Percentiles rank a stretch among this genome's conserved stretches.
These are phyloP conservation scores for Thielaviopsis euricoi DNA, from an alignment of 2,329 filamentous ascomycete species.

Conservation along the genomic window DNA sequence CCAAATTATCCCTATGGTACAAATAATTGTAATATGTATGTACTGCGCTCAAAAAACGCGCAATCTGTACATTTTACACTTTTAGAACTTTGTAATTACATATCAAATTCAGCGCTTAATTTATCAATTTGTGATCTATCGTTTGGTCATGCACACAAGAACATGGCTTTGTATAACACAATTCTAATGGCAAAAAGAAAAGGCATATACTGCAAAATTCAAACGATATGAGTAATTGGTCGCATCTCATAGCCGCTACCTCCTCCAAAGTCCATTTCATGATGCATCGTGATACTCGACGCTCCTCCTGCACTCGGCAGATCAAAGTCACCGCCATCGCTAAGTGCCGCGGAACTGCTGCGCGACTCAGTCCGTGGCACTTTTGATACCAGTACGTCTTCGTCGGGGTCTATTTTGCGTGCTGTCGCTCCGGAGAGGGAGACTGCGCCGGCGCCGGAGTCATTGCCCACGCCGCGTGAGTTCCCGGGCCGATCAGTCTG, in stretches of 20 bases:
- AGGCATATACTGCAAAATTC: neutral
- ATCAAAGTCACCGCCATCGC: neutral
- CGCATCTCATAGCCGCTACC: neutral
- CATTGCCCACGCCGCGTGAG: neutral
- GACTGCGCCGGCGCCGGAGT: neutral
- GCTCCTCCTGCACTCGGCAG: neutral
- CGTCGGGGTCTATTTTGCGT: neutral
- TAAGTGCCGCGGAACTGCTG: neutral
- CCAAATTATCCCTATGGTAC: too few relatives aligned
- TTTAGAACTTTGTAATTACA: too few relatives aligned
- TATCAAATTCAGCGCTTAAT: too few relatives aligned
- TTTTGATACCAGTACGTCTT: conserved; percentile 7
- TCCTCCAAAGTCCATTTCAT: neutral
- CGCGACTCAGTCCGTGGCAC: neutral
- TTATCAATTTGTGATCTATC: too few relatives aligned
- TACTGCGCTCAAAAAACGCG: too few relatives aligned
- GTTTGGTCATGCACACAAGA: too few relatives aligned
- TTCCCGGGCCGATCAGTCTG: neutral
- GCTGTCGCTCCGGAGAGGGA: neutral
- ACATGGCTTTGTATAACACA: too few relatives aligned
- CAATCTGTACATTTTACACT: too few relatives aligned
- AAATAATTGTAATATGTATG: too few relatives aligned
- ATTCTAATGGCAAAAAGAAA: too few relatives aligned
- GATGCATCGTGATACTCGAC: neutral
- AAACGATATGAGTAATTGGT: conserved; percentile 5